A percentile compares a stretch with the other conserved stretches of the same genome.
phyloP scores from a whole-genome alignment of 805 yeast species.

The baker's yeast (Saccharomyces cerevisiae) region DNA sequence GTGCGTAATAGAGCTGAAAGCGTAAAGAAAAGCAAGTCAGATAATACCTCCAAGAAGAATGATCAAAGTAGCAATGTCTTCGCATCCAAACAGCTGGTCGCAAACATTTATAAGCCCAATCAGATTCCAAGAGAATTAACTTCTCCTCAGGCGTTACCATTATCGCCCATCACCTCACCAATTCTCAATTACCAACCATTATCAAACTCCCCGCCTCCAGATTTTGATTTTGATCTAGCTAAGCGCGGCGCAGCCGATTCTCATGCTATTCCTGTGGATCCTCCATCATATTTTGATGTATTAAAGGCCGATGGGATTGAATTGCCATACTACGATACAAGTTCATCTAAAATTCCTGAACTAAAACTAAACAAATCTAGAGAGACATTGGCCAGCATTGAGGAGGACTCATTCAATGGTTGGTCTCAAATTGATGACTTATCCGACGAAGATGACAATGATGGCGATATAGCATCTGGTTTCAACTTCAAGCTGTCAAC shows the following conservation, averaged over 20 bases:
- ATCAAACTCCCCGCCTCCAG: slow-evolving; percentile 36
- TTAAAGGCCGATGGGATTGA: slow-evolving; percentile 8
- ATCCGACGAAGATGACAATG: slow-evolving; percentile 2
- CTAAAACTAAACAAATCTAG: slow-evolving; percentile 9
- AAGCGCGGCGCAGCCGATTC: neutral
- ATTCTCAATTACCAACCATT: slow-evolving; percentile 33
- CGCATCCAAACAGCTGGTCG: slow-evolving; percentile 30
- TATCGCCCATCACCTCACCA: slow-evolving; percentile 39
- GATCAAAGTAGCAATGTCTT: neutral
- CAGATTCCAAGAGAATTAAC: slow-evolving; percentile 37
- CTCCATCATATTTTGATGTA: slow-evolving; percentile 9
- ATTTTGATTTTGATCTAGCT: slow-evolving; percentile 4
- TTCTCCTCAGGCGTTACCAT: slow-evolving; percentile 60
- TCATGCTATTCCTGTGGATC: slow-evolving; percentile 4
- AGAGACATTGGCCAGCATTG: slow-evolving; percentile 6
- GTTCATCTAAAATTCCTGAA: slow-evolving; percentile 3
- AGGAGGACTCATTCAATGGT: neutral
- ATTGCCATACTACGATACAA: neutral
- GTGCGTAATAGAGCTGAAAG: neutral
- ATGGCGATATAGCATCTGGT: slow-evolving; percentile 13
- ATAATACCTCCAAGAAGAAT: neutral
- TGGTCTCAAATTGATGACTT: neutral
- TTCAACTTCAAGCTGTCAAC: slow-evolving; percentile 2
- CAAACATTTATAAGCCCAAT: slow-evolving; percentile 51
- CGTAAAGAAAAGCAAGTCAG: neutral